A percentile compares a stretch with the other conserved stretches of the same genome.
These are phyloP conservation scores for Pulveroboletus sp. DNA, from an alignment of 768 basidiomycete species.

Conservation along the genomic window DNA sequence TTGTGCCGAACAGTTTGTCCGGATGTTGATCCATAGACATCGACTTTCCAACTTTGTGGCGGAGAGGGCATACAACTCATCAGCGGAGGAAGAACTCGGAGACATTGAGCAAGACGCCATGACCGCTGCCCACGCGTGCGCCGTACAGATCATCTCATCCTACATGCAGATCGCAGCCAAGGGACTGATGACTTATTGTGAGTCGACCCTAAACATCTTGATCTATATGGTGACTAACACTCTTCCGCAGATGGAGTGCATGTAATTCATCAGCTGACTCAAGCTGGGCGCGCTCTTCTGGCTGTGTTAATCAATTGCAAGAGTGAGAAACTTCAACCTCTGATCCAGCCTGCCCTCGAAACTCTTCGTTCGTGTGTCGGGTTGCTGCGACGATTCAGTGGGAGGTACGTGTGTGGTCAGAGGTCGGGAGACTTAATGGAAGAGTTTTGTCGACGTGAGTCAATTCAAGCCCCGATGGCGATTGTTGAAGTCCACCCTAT, in stretches of 20 bases:
- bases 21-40: constrained; percentile 87
- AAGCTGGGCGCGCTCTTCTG: constrained; percentile 87
- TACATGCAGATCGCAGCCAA: constrained; percentile 83
- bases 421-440: constrained; percentile 91
- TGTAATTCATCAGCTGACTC: constrained; percentile 92
- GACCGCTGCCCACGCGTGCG: constrained; percentile 69
- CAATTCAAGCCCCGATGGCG: neutral
- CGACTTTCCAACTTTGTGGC: constrained; percentile 76
- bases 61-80: constrained; percentile 51
- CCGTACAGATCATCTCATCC: constrained; percentile 76
- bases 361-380: constrained; percentile 85
- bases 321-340: constrained; percentile 64
- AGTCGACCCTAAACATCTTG: constrained; percentile 33
- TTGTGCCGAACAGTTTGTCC: constrained; percentile 82
- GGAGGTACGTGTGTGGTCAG: constrained; percentile 87
- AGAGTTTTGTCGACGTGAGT: constrained; percentile 84
- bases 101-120: constrained; percentile 79
- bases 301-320: constrained; percentile 87
- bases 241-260: constrained; percentile 75
- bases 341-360: constrained; percentile 81
- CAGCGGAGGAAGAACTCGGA: constrained; percentile 48
- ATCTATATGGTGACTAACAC: constrained; percentile 10
- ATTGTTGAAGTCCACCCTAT: constrained; percentile 10
- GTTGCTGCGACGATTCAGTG: constrained; percentile 83
- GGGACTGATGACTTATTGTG: constrained; percentile 93